Evolutionary conservation across 1,284 basidiomycete genomes (phyloP), one percentile per base, ranked within the genome.

Genomic region (Sporisorium iseilematis-ciliati): DNA sequence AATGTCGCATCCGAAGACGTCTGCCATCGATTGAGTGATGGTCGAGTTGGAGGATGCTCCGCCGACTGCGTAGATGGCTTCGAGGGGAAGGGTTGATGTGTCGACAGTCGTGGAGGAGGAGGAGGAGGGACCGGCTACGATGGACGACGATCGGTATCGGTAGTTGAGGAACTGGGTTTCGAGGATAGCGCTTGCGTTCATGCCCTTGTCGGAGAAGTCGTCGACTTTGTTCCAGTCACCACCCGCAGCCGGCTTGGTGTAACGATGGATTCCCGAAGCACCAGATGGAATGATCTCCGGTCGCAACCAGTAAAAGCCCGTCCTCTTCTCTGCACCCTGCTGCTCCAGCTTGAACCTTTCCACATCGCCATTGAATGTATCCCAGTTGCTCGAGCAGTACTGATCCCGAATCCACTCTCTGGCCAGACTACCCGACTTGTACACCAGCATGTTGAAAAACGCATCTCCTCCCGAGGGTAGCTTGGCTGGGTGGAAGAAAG

Each of bases 141-240:
- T 92, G n/a, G 89, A 89, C 2, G 87, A 87, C 33, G 92, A 89
- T 61, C 91, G 89, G 46, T 90, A 90, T 65, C 89, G 89, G 86
- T 91, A 93, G 65, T 90, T 93, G 81, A 95, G 87, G 82, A 95
- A 90, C 81, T 95, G 93, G 0, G 92, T 93, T 85, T 94, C 92
- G 73, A 95, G 87, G 73, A 95, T 92, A 6, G 92, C 91, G n/a
- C 92, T 89, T 4, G 92, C 90, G 82, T 93, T 92, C 6, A 88
- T 87, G 16, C 85, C 80, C 0, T 85, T 65, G 33, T 87, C 86
- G 35, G 84, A 84, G 56, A 85, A 85, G 7, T 78, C 73, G 0
- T 82, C 74, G 7, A 86, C 80, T 16, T 60, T 67, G 26, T 48
- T 38, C 67, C 73, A 77, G 0, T 62, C 62, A 45, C 76, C 62